Percentiles rank a stretch among this genome's conserved stretches.
Evolutionary conservation across 176 grass and related monocot species (phyloP).

Genomic region (Triticum turgidum): DNA sequence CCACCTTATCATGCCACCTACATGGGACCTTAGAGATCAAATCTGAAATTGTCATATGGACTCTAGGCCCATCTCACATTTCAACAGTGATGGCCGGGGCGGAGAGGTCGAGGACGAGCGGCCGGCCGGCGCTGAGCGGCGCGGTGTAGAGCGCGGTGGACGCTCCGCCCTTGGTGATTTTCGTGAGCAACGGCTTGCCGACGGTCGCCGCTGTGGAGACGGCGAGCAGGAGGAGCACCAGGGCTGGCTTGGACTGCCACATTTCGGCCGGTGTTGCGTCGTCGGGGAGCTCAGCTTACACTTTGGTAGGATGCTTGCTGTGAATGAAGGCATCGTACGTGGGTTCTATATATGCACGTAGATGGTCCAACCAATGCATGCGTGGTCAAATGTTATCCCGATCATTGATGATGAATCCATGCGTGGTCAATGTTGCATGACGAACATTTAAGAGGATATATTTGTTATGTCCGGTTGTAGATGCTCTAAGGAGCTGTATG

Average conservation of each 20-base stretch:
- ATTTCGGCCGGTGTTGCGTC: not conserved
- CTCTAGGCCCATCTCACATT: no score
- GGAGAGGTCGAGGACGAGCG: conserved; percentile 53
- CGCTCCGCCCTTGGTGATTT: conserved; percentile 33
- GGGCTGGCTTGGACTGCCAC: not conserved
- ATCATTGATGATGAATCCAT: no score
- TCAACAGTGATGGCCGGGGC: conserved; percentile 35
- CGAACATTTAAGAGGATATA: not conserved
- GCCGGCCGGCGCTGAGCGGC: not conserved
- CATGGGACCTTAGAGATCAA: no score
- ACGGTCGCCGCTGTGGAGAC: not conserved
- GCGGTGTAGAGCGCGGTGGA: conserved; percentile 35
- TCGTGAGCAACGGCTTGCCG: conserved; percentile 29
- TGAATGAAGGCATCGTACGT: not conserved
- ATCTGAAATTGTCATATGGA: no score
- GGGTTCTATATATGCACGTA: not conserved
- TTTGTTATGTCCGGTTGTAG: no score
- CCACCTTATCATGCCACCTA: no score
- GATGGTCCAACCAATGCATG: not conserved
- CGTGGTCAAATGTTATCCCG: no score
- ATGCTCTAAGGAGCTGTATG: no score
- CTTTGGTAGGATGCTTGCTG: not conserved
- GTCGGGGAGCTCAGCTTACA: no score
- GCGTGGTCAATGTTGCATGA: not conserved
- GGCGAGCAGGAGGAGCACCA: not conserved